Evolutionary conservation across 805 yeast genomes (phyloP).

Genomic region (Candida koratica): DNA sequence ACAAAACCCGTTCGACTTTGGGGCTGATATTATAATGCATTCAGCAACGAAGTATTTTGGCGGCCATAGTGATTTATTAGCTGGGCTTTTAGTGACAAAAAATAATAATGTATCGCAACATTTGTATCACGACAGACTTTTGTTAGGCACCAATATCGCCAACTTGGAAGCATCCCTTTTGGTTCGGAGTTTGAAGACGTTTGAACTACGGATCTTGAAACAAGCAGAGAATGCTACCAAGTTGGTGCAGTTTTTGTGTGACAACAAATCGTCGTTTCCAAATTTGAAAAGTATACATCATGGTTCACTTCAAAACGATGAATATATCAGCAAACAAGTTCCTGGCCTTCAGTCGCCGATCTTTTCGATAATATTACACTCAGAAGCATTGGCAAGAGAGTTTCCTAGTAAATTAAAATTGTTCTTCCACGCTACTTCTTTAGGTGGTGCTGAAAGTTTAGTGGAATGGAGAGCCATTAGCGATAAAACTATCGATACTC

Average conservation of each 20-base stretch:
- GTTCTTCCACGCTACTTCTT: conserved; percentile 78
- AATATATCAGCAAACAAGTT: conserved; percentile 57
- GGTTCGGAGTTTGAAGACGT: conserved; percentile 77
- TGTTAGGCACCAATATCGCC: conserved; percentile 74
- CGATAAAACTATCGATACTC: conserved; percentile 49
- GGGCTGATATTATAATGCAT: conserved; percentile 87
- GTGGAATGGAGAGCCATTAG: conserved; percentile 85
- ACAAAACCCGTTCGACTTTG: conserved; percentile 73
- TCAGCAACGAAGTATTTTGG: conserved; percentile 93
- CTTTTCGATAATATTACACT: conserved; percentile 56
- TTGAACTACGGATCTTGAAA: conserved; percentile 60
- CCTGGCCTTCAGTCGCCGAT: conserved; percentile 68
- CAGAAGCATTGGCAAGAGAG: conserved; percentile 51
- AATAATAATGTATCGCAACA: conserved; percentile 41
- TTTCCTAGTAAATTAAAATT: conserved; percentile 64
- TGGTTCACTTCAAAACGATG: conserved; percentile 73
- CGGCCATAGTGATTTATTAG: conserved; percentile 89
- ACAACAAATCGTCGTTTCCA: conserved; percentile 46
- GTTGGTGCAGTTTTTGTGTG: conserved; percentile 56
- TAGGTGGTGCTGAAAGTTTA: conserved; percentile 89
- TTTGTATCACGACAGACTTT: conserved; percentile 60
- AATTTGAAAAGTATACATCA: conserved; percentile 55
- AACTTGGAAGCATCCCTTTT: conserved; percentile 73
- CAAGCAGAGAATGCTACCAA: conserved; percentile 63
- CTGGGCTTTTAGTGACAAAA: conserved; percentile 75